Base-by-base conservation (phyloP, 495 filamentous ascomycete genomes). In the Penicillium egyptiacum region DNA sequence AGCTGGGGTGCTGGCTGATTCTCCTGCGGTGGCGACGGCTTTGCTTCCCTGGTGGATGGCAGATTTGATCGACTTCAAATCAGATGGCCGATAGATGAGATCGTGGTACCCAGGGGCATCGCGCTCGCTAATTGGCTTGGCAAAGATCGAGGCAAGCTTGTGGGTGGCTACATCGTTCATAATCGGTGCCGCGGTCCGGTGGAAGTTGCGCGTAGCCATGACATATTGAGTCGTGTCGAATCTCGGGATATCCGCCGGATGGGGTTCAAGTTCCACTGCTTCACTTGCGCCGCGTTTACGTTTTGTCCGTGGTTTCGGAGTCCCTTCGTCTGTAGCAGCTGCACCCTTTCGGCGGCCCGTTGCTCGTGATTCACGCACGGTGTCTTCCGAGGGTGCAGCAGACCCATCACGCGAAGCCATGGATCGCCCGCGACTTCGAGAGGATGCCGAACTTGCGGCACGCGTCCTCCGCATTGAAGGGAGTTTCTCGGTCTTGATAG, bases 91-190 rank as follows among this genome's bases (percentile, higher is more conserved):
- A 56, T 88, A 85, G 55, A 98, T 89, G 44, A 96, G 83, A 59
- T 89, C 88, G 56, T 84, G 86, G 69, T 98, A 98, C 4, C 92
- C 91, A 2, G 90, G 90, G 0, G 92, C 94, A 61, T 92, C 86
- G 37, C 83, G 84, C 48, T 95, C 91, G 30, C 88, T 88, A 31
- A 98, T 82, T 2, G 92, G 90, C 50, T 84, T 84, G 20, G 85
- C 84, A 67, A 98, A 98, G 60, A 91, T 88, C 30, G 90, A 92
- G 6, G 90, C 94, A 55, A 91, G 86, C 45, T 92, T 91, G 73
- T 98, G 92, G 41, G 82, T 84, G 9, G 83, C 78, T 53, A 98
- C 91, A 67, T 92, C 87, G 60, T 94, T 89, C 73, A 98, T 85
- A 51, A 95, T 85, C 0, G 90, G 86, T 17, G 83, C 80, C 9